Base-by-base conservation (phyloP, 2,329 filamentous ascomycete species). In the Colletotrichum liriopes region DNA sequence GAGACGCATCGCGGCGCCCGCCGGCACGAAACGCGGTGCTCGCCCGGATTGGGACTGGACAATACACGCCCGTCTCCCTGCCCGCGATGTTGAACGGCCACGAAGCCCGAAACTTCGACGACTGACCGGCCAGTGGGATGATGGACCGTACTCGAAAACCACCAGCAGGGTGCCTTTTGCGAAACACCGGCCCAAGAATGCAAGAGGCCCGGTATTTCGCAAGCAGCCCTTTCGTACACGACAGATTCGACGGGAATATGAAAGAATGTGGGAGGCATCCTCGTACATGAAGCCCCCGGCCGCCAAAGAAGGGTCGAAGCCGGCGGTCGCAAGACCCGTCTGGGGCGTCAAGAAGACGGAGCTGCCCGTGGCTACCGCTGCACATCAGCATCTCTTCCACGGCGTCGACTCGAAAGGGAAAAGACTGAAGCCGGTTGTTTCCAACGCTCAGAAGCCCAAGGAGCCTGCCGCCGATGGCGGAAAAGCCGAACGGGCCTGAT, bases 221-320 rank as follows among this genome's bases (percentile, higher is more conserved):
- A 14, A 35, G 20, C 45, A 14, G 26, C 61, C 26, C 61, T 55
- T 43, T 18, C 26, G 81, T 1, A 71, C 78, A 11, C 82, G 88
- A 55, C 81, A 81, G 70, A 85, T 88, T 77, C 82, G 83, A 12
- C 84, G 89, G 41, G 76, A 89, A 23, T 89, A 90, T 73, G 76
- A 75, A 4, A 79, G 80, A 39, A 76, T 86, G 1, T 90, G 86
- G 87, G 76, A 81, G 69, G 75, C 84, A 68, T 84, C 84, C 2
- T 78, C 88, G 0, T 83, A 79, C 12, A 83, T 88, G 77, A 77
- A 82, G 39, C 76, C 58, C 23, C 80, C 56, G 75, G 1, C 16
- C 41, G 39, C 16, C 6, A 16, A 29, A 39, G 8, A 37, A 16
- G 20, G 23, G 81, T 26, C 16, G 16, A 75, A 79, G 5, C 77